Evolutionary conservation across 495 filamentous ascomycete genomes (phyloP).

Genomic region (Haplographium delicatum): DNA sequence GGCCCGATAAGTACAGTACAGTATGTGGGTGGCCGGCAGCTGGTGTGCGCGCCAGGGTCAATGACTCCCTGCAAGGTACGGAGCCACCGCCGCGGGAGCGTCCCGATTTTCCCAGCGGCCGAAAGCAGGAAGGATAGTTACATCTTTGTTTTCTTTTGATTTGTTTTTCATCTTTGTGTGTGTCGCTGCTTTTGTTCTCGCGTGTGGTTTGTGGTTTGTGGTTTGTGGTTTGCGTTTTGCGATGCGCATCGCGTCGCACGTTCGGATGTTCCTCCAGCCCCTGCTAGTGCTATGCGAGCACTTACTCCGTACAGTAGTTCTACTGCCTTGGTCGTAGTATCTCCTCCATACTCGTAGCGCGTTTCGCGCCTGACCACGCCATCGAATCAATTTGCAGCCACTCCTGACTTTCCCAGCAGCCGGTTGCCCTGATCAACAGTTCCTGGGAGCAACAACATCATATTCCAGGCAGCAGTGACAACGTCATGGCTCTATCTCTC

Average conservation of each 20-base stretch:
- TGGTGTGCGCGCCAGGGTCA: background rate
- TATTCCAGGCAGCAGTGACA: slow-evolving; percentile 3
- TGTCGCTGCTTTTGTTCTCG: background rate
- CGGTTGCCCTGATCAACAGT: slow-evolving; percentile 3
- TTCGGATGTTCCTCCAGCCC: no score
- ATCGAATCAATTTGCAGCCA: slow-evolving; percentile 8
- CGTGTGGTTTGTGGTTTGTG: no score
- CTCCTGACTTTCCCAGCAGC: background rate
- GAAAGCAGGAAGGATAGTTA: background rate
- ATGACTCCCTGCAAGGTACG: background rate
- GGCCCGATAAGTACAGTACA: background rate
- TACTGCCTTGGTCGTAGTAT: no score
- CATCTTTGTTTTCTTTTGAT: background rate
- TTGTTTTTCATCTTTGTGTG: background rate
- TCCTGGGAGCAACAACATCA: background rate
- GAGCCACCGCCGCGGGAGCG: slow-evolving; percentile 3
- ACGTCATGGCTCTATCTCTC: slow-evolving; percentile 7
- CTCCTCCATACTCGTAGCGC: slow-evolving; percentile 16
- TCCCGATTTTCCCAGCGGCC: background rate
- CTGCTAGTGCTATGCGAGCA: slow-evolving; percentile 15
- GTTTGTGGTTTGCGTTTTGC: no score
- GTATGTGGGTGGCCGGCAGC: slow-evolving; percentile 1
- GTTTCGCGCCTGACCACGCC: background rate
- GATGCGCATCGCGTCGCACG: no score
- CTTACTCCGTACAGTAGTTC: no score